Evolutionary conservation across 169 alveolate species (phyloP), one percentile per base, ranked within the genome.

Genomic region (Perkinsus marinus): DNA sequence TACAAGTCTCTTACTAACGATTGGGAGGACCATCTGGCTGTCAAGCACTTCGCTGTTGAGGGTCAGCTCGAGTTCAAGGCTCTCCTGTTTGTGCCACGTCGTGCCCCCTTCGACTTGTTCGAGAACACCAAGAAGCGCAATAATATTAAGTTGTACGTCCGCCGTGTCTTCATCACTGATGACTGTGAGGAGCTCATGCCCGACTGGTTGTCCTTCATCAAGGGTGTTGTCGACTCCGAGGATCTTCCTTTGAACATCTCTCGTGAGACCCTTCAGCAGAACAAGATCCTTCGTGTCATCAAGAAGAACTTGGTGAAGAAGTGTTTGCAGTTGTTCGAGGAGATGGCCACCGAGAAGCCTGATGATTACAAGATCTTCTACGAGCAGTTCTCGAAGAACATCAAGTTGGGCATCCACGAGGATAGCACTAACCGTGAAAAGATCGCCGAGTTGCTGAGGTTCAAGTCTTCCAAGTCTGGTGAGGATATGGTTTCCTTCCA

Each of bases 71-170:
- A 98, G 96, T 98, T 99, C 97, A 98, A 98, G 95, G 99, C 99
- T 17, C 96, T 99, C 92, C 99, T 98, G 92, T 99, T 98, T 95
- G 98, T 98, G 39, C 99, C 99, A 89, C 98, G 98, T 96, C 95
- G 99, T 94, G 99, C 99, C 39, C 99, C 99, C 69, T 99, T 98
- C 97, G 99, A 99, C 94, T 96, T 99, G 94, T 99, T 99, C 95
- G 99, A 99, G 96, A 97, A 99, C 94, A 97, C 99, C 96, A 98
- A 98, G 97, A 99, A 98, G 98, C 96, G 98, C 95, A 98, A 98
- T 95, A 99, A 98, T 98, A 98, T 99, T 96, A 98, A 98, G 95
- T 95, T 99, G 91, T 99, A 99, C 95, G 99, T 99, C 90, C 96
- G 99, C 90, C 96, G 99, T 92, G 99, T 99, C 91, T 99, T 99